phyloP scores from a whole-genome alignment of 441 rosid genomes.

The Theobroma grandiflorum region DNA sequence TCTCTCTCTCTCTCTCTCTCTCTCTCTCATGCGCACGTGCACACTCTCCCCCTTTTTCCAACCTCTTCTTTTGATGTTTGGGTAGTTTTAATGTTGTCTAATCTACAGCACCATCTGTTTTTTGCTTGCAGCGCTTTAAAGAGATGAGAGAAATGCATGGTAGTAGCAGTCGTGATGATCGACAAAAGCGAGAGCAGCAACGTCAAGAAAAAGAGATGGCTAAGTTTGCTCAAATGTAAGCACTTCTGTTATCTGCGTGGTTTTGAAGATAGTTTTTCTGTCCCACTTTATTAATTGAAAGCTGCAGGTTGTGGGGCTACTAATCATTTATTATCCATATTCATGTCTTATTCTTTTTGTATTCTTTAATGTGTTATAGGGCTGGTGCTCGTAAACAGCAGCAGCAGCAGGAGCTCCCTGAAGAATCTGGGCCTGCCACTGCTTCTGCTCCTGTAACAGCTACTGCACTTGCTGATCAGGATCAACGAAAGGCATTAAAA shows the following conservation, averaged over 20 bases:
- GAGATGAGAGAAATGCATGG: constrained; percentile 97
- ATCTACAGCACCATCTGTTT: constrained; percentile 8
- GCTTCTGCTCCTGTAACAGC: constrained; percentile 43
- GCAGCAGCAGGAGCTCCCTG: constrained; percentile 59
- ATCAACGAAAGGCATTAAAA: constrained; percentile 77
- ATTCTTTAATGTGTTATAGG: constrained; percentile 45
- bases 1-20: background rate
- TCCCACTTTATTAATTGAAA: background rate
- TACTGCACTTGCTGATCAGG: constrained; percentile 70
- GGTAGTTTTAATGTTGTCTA: constrained; percentile 15
- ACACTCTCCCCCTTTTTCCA: background rate
- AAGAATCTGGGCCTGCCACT: constrained; percentile 52
- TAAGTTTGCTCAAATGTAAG: constrained; percentile 66
- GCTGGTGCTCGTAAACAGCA: constrained; percentile 82
- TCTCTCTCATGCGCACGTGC: background rate
- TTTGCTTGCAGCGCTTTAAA: constrained; percentile 77
- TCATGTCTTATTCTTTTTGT: background rate
- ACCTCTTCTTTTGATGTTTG: background rate
- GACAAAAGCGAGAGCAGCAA: constrained; percentile 88
- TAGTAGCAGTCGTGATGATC: constrained; percentile 82
- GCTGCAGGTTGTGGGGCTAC: background rate
- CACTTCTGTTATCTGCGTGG: constrained; percentile 14
- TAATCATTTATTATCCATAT: background rate
- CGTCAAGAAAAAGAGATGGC: constrained; percentile 94
- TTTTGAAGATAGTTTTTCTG: constrained; percentile 2